Percentiles rank a stretch among this genome's conserved stretches.
Evolutionary conservation across 2,329 filamentous ascomycete species (phyloP).

Genomic region (Paraphaeosphaeria minitans): DNA sequence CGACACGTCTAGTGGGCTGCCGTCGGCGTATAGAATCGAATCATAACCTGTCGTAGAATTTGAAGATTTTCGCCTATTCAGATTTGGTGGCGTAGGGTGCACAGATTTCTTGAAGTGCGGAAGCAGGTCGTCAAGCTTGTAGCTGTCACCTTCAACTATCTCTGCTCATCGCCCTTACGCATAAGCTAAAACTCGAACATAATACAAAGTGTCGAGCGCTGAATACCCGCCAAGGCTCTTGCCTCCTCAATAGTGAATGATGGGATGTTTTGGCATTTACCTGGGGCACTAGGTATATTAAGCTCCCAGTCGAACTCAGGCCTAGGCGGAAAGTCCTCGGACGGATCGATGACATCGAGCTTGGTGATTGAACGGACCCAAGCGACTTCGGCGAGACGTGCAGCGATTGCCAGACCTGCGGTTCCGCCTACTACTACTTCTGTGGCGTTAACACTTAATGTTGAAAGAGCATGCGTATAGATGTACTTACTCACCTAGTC

Average conservation of each 20-base stretch:
- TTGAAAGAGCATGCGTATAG: background rate
- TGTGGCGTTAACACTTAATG: background rate
- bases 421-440: background rate
- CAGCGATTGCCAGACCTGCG: slow-evolving; percentile 26
- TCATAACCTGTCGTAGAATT: slow-evolving; percentile 29
- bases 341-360: slow-evolving; percentile 19
- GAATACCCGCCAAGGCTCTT: slow-evolving; percentile 12
- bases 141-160: slow-evolving; percentile 29
- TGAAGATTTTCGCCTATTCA: slow-evolving; percentile 22
- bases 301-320: slow-evolving; percentile 10
- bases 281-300: background rate
- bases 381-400: slow-evolving; percentile 23
- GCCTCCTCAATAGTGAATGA: slow-evolving; percentile 7
- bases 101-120: slow-evolving; percentile 34
- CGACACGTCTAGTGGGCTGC: slow-evolving; percentile 21
- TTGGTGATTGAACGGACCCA: slow-evolving; percentile 16
- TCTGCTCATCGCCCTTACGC: slow-evolving; percentile 31
- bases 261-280: background rate
- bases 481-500: background rate
- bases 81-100: slow-evolving; percentile 29
- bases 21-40: background rate
- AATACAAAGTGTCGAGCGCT: slow-evolving; percentile 22
- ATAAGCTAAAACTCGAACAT: slow-evolving; percentile 7
- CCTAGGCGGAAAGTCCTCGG: slow-evolving; percentile 13
- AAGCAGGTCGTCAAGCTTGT: slow-evolving; percentile 24